These are phyloP conservation scores for Hypoxylon sp. DNA, from an alignment of 2,329 filamentous ascomycete species.

Conservation along the genomic window DNA sequence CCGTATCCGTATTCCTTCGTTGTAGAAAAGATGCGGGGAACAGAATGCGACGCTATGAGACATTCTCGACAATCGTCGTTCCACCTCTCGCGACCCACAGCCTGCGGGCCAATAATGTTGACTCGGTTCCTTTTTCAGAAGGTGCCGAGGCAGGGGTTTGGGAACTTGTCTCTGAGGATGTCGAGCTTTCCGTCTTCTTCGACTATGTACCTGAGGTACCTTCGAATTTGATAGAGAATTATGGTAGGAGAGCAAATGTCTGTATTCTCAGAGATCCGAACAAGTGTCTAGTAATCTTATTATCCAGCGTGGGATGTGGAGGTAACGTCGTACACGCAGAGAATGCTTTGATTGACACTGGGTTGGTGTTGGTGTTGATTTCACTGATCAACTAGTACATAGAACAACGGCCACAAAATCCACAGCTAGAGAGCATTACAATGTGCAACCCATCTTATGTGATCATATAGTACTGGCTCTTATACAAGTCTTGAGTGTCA, in stretches of 20 bases:
- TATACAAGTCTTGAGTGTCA: neutral
- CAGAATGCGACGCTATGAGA: constrained; percentile 20
- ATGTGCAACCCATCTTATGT: neutral
- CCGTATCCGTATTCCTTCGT: neutral
- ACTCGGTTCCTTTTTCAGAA: constrained; percentile 33
- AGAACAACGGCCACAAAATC: neutral
- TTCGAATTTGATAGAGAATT: neutral
- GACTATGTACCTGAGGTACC: neutral
- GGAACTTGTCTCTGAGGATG: neutral
- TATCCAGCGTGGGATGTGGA: neutral
- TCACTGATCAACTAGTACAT: neutral
- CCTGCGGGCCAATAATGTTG: constrained; percentile 20
- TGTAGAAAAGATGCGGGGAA: constrained; percentile 33
- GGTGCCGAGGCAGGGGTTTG: constrained; percentile 30
- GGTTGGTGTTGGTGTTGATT: neutral
- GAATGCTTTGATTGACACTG: neutral
- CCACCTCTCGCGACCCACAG: constrained; percentile 30
- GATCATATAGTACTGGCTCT: neutral
- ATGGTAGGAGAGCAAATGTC: too few relatives aligned
- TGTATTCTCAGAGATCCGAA: too few relatives aligned
- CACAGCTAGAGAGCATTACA: neutral
- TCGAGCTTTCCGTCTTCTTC: neutral
- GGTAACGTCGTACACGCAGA: neutral
- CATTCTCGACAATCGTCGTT: constrained; percentile 23
- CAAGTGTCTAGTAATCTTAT: too few relatives aligned